Conservation (phyloP, 441 rosid genomes). For the Capsella rubella region DNA sequence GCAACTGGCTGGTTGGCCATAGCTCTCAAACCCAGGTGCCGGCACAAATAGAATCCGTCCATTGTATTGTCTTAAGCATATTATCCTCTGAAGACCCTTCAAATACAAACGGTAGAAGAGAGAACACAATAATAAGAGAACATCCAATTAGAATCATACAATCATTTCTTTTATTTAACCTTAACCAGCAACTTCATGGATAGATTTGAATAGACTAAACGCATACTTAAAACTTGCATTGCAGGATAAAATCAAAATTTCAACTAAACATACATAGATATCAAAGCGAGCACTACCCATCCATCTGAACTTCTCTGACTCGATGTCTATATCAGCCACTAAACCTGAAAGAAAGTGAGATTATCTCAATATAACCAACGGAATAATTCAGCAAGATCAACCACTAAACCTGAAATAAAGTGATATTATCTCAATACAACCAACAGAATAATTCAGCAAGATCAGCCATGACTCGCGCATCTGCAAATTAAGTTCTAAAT, state of each 20-base stretch:
- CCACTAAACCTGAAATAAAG: slow-evolving; percentile 57
- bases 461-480: slow-evolving; percentile 9
- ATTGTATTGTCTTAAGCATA: slow-evolving; percentile 67
- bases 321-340: slow-evolving; percentile 94
- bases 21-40: slow-evolving; percentile 84
- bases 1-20: slow-evolving; percentile 67
- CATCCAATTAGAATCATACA: neutral
- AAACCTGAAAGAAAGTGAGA: slow-evolving; percentile 60
- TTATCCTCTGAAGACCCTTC: slow-evolving; percentile 78
- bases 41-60: slow-evolving; percentile 84
- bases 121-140: neutral
- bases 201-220: neutral
- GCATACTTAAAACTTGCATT: slow-evolving; percentile 12
- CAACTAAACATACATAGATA: slow-evolving; percentile 66
- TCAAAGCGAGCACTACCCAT: slow-evolving; percentile 91
- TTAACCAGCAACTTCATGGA: neutral
- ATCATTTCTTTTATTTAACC: neutral
- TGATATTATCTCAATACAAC: slow-evolving; percentile 5
- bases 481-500: neutral
- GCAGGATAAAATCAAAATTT: neutral
- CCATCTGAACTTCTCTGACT: slow-evolving; percentile 93
- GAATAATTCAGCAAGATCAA: slow-evolving; percentile 5
- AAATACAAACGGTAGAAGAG: slow-evolving; percentile 19
- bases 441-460: slow-evolving; percentile 1
- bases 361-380: slow-evolving; percentile 2